Base-by-base conservation (phyloP, 2,329 filamentous ascomycete species). In the Aspergillus fructus region DNA sequence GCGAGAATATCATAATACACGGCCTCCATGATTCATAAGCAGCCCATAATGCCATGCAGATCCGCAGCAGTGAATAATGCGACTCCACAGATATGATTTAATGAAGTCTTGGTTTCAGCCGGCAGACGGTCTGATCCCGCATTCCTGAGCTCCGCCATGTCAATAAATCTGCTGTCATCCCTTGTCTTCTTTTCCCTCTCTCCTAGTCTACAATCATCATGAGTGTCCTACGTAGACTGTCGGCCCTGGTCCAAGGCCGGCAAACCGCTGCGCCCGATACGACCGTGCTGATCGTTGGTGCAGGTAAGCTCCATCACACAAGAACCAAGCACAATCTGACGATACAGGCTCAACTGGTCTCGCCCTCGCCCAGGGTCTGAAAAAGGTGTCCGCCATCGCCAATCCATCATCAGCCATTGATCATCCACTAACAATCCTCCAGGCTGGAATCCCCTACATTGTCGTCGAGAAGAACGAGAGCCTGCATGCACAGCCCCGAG, bases 321-420 rank as follows among this genome's bases (percentile, higher is more conserved):
- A 19, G 5, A 15, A 33, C 15, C 34, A 21, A 37, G 37, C 34
- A n/a, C 23, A 46, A 17, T n/a, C 21, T 23, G n/a, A 47, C n/a
- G 5, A 7, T 15, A 33, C 42, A 78, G 76, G 75, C 15, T 74
- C 72, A 43, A 76, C 75, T 15, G 76, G 76, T 8, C 75, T 76
- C 53, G 69, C 74, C 1, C 66, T 76, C 23, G 75, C 76, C 5
- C 74, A 78, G 46, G 75, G 75, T 3, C 62, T 78, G 8, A 74
- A 72, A 59, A 77, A 77, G 65, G 71, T 72, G 34, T 7, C 24
- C 7, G 3, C 48, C 33, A 27, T n/a, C n/a, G n/a, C 13, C 34
- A n/a, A 3, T 15, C 40, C 12, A 4, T 21, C 19, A 19, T 19
- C 19, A 2, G 19, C 19, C 19, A 19, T 19, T 2, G 19, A n/a